Evolutionary conservation across 441 rosid genomes (phyloP), one percentile per base, ranked within the genome.

Genomic region (Adansonia madagascariensis): DNA sequence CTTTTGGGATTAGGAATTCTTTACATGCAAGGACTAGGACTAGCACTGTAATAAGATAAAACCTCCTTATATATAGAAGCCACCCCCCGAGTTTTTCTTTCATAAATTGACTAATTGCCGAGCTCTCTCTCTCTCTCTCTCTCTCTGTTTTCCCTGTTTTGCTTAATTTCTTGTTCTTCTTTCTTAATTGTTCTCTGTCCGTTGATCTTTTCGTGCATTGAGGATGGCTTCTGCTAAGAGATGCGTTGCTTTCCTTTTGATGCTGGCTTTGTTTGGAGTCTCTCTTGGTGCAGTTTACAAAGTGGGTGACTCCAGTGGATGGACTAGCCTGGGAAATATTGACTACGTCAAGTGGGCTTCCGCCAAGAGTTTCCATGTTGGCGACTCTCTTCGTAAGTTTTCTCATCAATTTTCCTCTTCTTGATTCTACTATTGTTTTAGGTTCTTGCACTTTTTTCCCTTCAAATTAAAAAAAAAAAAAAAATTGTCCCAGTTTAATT

Each of bases 331-430:
- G 10, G 77, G 77, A 14, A 74, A 74, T 46, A 24, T 74, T 15
- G 52, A 75, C 41, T 75, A 63, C 61, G 2, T 6, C 63, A 64
- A 75, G 31, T 75, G 78, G 78, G 72, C 78, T 64, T 75, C 78
- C 50, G 9, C 63, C 50, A 64, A 49, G 39, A 75, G 4, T 18
- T 75, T 75, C 24, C 72, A 52, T 47, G 78, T 75, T 18, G 78
- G 78, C 53, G 78, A 75, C 53, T 75, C 72, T 50, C 71, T 74
- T 59, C 75, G 75, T 72, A 72, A 35, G 75, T 35, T 63, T 31
- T 1, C 44, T 15, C 12, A 3, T 10, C 2, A 3, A 60, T 24
- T 0, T 52, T 52, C 8, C 7, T 56, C 24, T 8, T 17, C 24
- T 56, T n/a, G 8, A 14, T 47, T 10, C 50, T 47, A 47, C 50